Base-by-base conservation (phyloP, 2,329 filamentous ascomycete genomes). In the Colletotrichum ledebouriae region DNA sequence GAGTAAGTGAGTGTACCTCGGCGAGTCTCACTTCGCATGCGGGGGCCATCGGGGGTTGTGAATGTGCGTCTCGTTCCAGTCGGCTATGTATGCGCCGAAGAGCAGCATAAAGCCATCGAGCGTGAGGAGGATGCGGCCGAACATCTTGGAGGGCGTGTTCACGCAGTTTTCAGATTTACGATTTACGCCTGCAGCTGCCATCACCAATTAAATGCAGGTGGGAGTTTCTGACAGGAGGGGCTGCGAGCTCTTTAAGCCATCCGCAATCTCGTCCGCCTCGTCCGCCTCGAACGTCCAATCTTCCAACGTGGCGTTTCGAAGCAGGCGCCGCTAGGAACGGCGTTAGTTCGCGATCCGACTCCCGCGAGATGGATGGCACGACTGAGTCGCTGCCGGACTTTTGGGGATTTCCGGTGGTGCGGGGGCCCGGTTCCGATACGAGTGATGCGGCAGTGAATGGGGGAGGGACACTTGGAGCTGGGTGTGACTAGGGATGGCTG, bases 21-120 rank as follows among this genome's bases (percentile, higher is more conserved):
- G 25, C 22, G 17, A 9, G 12, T 34, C 52, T 65, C 63, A 82
- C 81, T 82, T 83, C 6, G 81, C 81, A 64, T 83, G 81, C 2
- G 81, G 81, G n/a, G 80, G 77, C 81, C 81, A 83, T 46, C 78
- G 76, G 6, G 81, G 78, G 68, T 83, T 83, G 71, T 77, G 78
- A 59, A 82, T 79, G 70, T 83, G 81, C 7, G 80, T 81, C 63
- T 77, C 72, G 71, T 77, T 76, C 71, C 76, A 80, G 70, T 83
- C 81, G 10, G 79, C 79, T 1, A 80, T 69, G n/a, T 74, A 74
- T 6, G 80, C 75, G 20, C 78, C 81, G 49, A 79, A 46, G n/a
- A 82, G 69, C 9, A 83, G 76, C 25, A 75, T 73, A 37, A 81
- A 6, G 20, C 75, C 73, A 50, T 82, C 78, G 33, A 82, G n/a